Conservation (phyloP, 352 stramenopile genomes). For the Peronospora farinosa region DNA sequence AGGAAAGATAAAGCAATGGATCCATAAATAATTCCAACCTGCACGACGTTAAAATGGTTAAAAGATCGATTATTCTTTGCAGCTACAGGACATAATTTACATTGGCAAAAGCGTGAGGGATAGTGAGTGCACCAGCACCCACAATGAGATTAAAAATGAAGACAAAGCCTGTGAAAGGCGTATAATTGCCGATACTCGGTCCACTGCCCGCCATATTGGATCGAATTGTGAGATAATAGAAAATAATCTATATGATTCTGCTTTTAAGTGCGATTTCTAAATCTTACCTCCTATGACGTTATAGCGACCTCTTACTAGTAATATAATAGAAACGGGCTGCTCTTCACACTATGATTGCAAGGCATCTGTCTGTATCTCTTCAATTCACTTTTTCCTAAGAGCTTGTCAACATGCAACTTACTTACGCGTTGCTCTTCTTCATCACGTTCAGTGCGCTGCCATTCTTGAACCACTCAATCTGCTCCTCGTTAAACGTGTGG, state of each 20-base stretch:
- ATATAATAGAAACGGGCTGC: slow-evolving; percentile 35
- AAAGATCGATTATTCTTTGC: not conserved
- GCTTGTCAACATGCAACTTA: slow-evolving; percentile 19
- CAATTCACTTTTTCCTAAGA: slow-evolving; percentile 27
- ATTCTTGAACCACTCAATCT: slow-evolving; percentile 93
- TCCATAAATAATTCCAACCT: slow-evolving; percentile 75
- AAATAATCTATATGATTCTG: not conserved
- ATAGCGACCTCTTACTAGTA: not conserved
- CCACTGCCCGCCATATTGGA: slow-evolving; percentile 44
- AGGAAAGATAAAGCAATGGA: slow-evolving; percentile 50
- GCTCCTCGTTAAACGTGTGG: slow-evolving; percentile 93
- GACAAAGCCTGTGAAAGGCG: slow-evolving; percentile 82
- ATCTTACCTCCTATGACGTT: too few relatives aligned
- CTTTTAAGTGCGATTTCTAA: not conserved
- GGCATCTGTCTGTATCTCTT: slow-evolving; percentile 33
- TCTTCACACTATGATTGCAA: slow-evolving; percentile 35
- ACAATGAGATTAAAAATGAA: slow-evolving; percentile 90
- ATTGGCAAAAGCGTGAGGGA: slow-evolving; percentile 81
- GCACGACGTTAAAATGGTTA: not conserved
- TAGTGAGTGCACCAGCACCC: slow-evolving; percentile 78
- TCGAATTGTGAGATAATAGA: not conserved
- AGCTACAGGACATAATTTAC: slow-evolving; percentile 15
- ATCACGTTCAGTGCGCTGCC: slow-evolving; percentile 92
- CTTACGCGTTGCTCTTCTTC: slow-evolving; percentile 85
- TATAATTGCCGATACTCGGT: slow-evolving; percentile 66